phyloP scores from a whole-genome alignment of 768 basidiomycete genomes.

The Boletus tomentosulus region DNA sequence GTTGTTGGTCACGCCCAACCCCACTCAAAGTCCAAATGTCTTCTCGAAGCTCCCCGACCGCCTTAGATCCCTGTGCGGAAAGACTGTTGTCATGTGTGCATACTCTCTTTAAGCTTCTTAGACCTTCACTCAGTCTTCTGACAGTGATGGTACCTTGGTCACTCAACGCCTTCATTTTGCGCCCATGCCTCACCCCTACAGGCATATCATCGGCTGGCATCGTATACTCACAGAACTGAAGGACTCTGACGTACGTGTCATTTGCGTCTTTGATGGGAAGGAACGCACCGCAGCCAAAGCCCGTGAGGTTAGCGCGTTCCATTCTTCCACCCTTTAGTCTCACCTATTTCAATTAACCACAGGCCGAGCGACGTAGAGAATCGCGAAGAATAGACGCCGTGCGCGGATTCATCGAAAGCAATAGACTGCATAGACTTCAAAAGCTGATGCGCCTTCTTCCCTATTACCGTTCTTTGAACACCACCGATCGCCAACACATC shows the following conservation, averaged over 20 bases:
- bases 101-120: background rate
- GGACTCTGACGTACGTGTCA: slow-evolving; percentile 50
- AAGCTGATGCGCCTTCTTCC: slow-evolving; percentile 39
- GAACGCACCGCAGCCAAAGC: slow-evolving; percentile 64
- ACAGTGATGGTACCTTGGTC: slow-evolving; percentile 80
- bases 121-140: background rate
- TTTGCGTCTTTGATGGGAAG: slow-evolving; percentile 81
- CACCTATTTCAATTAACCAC: slow-evolving; percentile 3
- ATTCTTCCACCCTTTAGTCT: background rate
- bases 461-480: slow-evolving; percentile 34
- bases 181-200: slow-evolving; percentile 54
- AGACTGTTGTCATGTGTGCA: slow-evolving; percentile 69
- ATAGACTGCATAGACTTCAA: slow-evolving; percentile 52
- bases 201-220: slow-evolving; percentile 80
- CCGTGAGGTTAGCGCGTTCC: slow-evolving; percentile 50
- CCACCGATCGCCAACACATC: slow-evolving; percentile 26
- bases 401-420: slow-evolving; percentile 55
- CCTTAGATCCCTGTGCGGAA: slow-evolving; percentile 56
- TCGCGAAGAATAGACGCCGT: slow-evolving; percentile 44
- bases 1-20: background rate
- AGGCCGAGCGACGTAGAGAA: slow-evolving; percentile 57
- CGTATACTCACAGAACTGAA: slow-evolving; percentile 59
- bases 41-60: slow-evolving; percentile 62
- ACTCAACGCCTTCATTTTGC: slow-evolving; percentile 80
- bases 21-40: slow-evolving; percentile 52